phyloP scores from a whole-genome alignment of 2,329 filamentous ascomycete genomes.

The Fonsecaea multimorphosa region DNA sequence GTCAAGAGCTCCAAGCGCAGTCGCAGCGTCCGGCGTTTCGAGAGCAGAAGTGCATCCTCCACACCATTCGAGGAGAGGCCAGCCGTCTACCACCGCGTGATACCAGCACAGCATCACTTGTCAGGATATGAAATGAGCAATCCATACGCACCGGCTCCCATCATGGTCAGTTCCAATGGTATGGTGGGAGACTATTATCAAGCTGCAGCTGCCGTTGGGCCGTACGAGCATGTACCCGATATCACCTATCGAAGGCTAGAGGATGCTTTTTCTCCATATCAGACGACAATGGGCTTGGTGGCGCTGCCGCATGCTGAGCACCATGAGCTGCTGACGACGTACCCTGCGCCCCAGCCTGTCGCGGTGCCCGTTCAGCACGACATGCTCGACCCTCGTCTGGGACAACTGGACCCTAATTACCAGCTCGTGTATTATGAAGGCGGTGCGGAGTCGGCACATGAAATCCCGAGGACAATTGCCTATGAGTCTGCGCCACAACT shows the following conservation, averaged over 20 bases:
- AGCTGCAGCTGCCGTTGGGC: conserved; percentile 18
- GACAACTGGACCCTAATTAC: conserved; percentile 41
- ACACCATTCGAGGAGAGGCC: conserved; percentile 38
- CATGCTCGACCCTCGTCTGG: conserved; percentile 52
- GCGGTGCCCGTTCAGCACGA: conserved; percentile 40
- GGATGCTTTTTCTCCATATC: conserved; percentile 33
- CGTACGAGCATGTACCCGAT: conserved; percentile 35
- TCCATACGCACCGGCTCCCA: conserved; percentile 40
- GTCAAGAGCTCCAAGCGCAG: conserved; percentile 35
- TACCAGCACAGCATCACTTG: conserved; percentile 33
- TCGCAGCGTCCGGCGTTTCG: conserved; percentile 32
- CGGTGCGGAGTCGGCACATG: conserved; percentile 40
- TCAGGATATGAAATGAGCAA: conserved; percentile 36
- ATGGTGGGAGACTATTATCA: conserved; percentile 34
- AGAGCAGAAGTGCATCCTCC: conserved; percentile 36
- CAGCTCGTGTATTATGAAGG: conserved; percentile 38
- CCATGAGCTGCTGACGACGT: conserved; percentile 50
- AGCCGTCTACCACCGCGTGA: conserved; percentile 21
- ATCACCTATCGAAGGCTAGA: conserved; percentile 44
- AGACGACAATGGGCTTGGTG: conserved; percentile 45
- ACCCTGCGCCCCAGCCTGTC: conserved; percentile 42
- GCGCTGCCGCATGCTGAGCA: conserved; percentile 52
- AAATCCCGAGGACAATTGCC: conserved; percentile 30
- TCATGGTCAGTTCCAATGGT: conserved; percentile 30
- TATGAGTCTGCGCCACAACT: conserved; percentile 35